These are phyloP conservation scores for Aspergillus tanneri DNA, from an alignment of 2,329 filamentous ascomycete genomes.

Conservation along the genomic window DNA sequence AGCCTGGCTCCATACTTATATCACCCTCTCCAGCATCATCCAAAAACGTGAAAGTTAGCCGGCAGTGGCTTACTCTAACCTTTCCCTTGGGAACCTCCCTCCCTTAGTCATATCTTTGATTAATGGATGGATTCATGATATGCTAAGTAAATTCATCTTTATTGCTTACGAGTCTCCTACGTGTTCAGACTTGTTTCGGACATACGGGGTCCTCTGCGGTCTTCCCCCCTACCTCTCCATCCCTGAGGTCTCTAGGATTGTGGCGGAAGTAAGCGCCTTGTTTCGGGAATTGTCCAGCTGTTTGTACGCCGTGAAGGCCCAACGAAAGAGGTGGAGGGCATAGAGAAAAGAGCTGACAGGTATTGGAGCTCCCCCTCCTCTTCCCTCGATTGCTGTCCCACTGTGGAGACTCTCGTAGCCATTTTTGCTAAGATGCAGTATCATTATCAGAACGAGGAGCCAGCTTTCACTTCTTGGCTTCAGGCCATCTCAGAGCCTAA, in stretches of 20 bases:
- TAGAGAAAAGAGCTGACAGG: not conserved
- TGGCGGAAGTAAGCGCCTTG: slow-evolving; percentile 8
- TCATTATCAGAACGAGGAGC: not conserved
- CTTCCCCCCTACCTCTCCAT: not conserved
- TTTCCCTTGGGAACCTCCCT: not conserved
- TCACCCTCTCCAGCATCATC: not conserved
- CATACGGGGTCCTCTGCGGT: slow-evolving; percentile 1
- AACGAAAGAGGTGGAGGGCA: slow-evolving; percentile 1
- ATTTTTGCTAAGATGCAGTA: slow-evolving; percentile 1
- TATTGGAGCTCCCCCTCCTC: not conserved
- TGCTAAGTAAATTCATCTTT: not conserved
- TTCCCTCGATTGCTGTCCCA: not conserved
- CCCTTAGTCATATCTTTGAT: not conserved
- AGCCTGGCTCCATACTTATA: not conserved
- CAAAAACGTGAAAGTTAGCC: not conserved
- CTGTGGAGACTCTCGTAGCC: not conserved
- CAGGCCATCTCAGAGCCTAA: not conserved
- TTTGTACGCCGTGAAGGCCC: slow-evolving; percentile 3
- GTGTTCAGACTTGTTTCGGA: not conserved
- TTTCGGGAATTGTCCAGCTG: slow-evolving; percentile 4
- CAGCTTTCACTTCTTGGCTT: not conserved
- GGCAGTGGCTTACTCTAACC: slow-evolving; percentile 1
- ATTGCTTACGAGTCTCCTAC: not conserved
- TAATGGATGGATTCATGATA: not conserved
- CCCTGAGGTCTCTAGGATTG: slow-evolving; percentile 3